Evolutionary conservation across 2,329 filamentous ascomycete species (phyloP).

Genomic region (Aspergillus tamarii): DNA sequence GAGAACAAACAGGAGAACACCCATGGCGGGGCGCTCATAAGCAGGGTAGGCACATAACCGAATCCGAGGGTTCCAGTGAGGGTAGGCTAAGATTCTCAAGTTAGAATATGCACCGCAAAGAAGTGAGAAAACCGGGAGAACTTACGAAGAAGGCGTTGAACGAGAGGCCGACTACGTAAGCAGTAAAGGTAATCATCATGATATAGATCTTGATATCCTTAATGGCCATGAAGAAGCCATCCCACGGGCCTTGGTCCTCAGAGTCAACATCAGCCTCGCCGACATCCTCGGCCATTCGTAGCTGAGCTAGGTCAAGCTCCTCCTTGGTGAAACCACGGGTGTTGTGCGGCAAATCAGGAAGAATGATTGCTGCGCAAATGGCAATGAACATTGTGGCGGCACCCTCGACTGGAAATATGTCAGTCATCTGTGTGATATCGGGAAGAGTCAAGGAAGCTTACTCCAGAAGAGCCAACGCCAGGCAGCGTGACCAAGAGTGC

Average conservation of each 20-base stretch:
- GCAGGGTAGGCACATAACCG: slow-evolving; percentile 60
- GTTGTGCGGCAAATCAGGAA: slow-evolving; percentile 70
- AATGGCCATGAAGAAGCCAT: slow-evolving; percentile 61
- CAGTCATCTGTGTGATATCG: background rate
- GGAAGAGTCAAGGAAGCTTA: slow-evolving; percentile 55
- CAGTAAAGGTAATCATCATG: slow-evolving; percentile 45
- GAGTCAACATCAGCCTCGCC: slow-evolving; percentile 64
- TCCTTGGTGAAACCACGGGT: slow-evolving; percentile 63
- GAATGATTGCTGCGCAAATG: slow-evolving; percentile 58
- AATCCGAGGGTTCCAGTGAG: slow-evolving; percentile 72
- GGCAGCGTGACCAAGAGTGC: slow-evolving; percentile 40
- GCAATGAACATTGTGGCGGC: slow-evolving; percentile 66
- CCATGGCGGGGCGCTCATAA: slow-evolving; percentile 68
- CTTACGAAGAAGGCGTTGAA: background rate
- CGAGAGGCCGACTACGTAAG: background rate
- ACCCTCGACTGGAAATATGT: slow-evolving; percentile 59
- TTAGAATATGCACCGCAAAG: background rate
- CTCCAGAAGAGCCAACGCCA: slow-evolving; percentile 55
- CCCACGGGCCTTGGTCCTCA: slow-evolving; percentile 53
- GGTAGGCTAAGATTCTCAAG: slow-evolving; percentile 45
- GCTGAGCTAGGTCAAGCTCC: slow-evolving; percentile 60
- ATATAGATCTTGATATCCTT: slow-evolving; percentile 64
- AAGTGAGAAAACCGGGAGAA: background rate
- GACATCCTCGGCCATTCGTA: slow-evolving; percentile 66
- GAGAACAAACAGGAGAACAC: slow-evolving; percentile 57